Percentiles rank a stretch among this genome's conserved stretches.
Conservation (phyloP, 768 basidiomycete species). For the Kwoniella mangroviensis region DNA sequence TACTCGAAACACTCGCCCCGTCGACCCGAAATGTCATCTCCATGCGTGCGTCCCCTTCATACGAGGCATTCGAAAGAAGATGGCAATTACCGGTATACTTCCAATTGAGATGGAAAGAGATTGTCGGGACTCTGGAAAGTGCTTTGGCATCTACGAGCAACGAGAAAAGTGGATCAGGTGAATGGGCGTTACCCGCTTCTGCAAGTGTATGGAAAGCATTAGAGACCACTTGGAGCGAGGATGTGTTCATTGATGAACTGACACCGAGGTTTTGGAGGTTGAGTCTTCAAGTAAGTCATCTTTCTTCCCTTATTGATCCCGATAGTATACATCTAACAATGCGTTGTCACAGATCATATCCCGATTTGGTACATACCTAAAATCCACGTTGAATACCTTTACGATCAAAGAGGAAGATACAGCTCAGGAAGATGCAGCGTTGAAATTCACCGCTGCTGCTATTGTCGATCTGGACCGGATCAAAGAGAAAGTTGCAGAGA, state of each 20-base stretch:
- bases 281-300: constrained; percentile 74
- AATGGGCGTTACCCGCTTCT: constrained; percentile 63
- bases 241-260: constrained; percentile 82
- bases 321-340: not conserved
- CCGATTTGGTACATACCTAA: constrained; percentile 80
- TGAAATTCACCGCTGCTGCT: constrained; percentile 47
- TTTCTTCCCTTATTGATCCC: not conserved
- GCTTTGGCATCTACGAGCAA: constrained; percentile 57
- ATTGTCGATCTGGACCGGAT: constrained; percentile 69
- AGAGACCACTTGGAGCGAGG: constrained; percentile 80
- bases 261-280: constrained; percentile 87
- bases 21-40: constrained; percentile 70
- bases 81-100: constrained; percentile 99
- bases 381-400: constrained; percentile 59
- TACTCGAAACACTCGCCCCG: constrained; percentile 81
- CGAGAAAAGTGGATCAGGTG: constrained; percentile 21
- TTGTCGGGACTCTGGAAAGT: constrained; percentile 76
- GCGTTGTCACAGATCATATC: constrained; percentile 68
- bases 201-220: constrained; percentile 74
- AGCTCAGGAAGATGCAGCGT: constrained; percentile 58
- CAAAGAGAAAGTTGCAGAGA: constrained; percentile 57
- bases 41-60: constrained; percentile 75
- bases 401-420: constrained; percentile 51
- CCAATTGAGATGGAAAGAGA: constrained; percentile 95
- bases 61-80: constrained; percentile 72